Base-by-base conservation (phyloP, 106 monocot species). In the Vanilla planifolia region DNA sequence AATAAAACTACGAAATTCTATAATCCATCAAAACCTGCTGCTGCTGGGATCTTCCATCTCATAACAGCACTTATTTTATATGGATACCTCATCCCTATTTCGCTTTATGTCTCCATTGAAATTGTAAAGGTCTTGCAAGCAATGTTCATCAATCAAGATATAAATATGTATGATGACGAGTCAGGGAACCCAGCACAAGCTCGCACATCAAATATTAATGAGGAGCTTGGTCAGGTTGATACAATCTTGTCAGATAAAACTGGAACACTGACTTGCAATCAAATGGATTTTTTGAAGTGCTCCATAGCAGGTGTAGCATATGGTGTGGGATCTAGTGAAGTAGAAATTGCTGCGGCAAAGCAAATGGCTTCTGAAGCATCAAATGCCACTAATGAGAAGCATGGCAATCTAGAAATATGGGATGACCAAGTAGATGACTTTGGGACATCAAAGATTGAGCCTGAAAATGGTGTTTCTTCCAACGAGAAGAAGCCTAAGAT, bases 201-300 rank as follows among this genome's bases (percentile, higher is more conserved):
- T 1, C 53, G 73, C n/a, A 79, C 79, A 0, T 79, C 79, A 64
- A 79, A 79, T 64, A 34, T 79, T 33, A 79, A 79, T 59, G 78
- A 79, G 64, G 73, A 79, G 51, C 73, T 79, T 24, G 78, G 78
- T 29, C 78, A 79, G 68, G 78, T 79, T 50, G 78, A 79, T 50
- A 79, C 78, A 22, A 73, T 73, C 10, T 48, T 79, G 21, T 68
- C 78, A 4, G 78, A 79, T 60, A 79, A 79, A 52, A 79, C 79
- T 1, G 79, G 79, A 4, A 79, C 79, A 20, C 46, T 79, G 40
- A 79, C 79, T 25, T 79, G 79, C 69, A 79, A 79, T 60, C 73
- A 79, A 64, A 79, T 79, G 73, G 73, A 73, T 51, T 73, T 79
- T 58, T 69, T 73, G 27, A 79, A 79, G 53, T 79, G 73, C 29